Evolutionary conservation across 306 rosid species (phyloP), one percentile per base, ranked within the genome.

Genomic region (Oemleria cerasiformis): DNA sequence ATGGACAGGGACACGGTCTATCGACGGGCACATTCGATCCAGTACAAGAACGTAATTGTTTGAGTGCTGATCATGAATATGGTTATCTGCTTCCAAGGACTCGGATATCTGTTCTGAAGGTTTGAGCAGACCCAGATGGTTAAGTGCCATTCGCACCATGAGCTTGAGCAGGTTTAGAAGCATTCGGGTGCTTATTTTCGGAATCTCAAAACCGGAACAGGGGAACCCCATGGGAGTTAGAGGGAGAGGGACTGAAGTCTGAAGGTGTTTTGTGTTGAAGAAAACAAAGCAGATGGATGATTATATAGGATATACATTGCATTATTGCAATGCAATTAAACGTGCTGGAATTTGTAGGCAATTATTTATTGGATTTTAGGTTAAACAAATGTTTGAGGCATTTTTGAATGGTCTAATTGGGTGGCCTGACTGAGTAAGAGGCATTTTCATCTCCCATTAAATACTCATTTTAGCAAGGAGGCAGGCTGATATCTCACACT

Each of bases 1-100:
- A 21, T 63, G 61, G 11, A 62, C 48, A 11, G 85, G 81, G 60
- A 78, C 55, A 0, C 73, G 69, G 50, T 71, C 59, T 9, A 75
- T 73, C 1, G 63, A 75, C 0, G 76, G 76, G 36, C 53, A 67
- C 45, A 42, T 42, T 6, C 9, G 45, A 42, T 42, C 45, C 9
- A 42, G 45, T 9, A 42, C 45, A 42, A 42, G 45, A 42, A 42
- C 7, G 10, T 42, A 9, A 42, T 42, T 6, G 45, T 42, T 42
- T 6, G 45, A 6, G 10, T 42, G 7, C 9, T 4, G 45, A 42
- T 42, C 36, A 30, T 30, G 36, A 30, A 30, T 30, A 30, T 30
- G 45, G 10, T 42, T 6, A 42, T 42, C 1, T 42, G 2, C 6
- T 3, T 42, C 45, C 45, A 42, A 6, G 45, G 45, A 42, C 45